phyloP scores from a whole-genome alignment of 176 grass and related monocot genomes.

The Avena eriantha region DNA sequence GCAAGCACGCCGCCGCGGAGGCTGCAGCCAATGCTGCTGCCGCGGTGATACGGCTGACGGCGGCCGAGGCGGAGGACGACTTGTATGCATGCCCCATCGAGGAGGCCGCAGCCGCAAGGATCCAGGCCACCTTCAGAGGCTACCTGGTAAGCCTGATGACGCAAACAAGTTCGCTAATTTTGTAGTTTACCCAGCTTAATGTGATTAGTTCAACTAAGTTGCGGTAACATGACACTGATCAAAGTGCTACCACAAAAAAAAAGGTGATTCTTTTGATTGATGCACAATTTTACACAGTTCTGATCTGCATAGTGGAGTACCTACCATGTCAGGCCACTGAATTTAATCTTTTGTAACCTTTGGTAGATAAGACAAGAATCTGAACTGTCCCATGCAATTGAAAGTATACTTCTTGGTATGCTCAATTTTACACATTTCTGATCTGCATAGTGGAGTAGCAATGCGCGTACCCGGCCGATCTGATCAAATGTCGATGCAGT shows the following conservation, averaged over 20 bases:
- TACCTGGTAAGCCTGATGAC: slow-evolving; percentile 57
- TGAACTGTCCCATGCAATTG: neutral
- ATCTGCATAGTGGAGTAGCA: neutral
- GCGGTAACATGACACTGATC: too few species aligned
- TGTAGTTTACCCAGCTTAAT: neutral
- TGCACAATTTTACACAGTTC: neutral
- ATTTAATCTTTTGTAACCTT: neutral
- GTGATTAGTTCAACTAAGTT: neutral
- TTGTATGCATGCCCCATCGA: slow-evolving; percentile 23
- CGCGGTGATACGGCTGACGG: slow-evolving; percentile 44
- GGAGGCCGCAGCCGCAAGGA: slow-evolving; percentile 60
- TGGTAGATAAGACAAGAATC: neutral
- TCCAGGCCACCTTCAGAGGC: slow-evolving; percentile 88
- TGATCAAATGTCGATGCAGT: neutral
- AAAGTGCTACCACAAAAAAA: too few species aligned
- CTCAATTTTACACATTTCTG: too few species aligned
- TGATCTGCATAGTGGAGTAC: neutral
- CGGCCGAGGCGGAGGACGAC: slow-evolving; percentile 23
- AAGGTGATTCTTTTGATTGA: neutral
- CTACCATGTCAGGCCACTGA: neutral
- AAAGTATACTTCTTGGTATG: too few species aligned
- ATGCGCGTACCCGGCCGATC: neutral
- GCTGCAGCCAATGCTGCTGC: slow-evolving; percentile 41
- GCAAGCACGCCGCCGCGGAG: slow-evolving; percentile 52
- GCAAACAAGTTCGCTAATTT: neutral